A percentile compares a stretch with the other conserved stretches of the same genome.
Evolutionary conservation across 139 green algal species (phyloP).

Genomic region (Mesotaenium endlicherianum): DNA sequence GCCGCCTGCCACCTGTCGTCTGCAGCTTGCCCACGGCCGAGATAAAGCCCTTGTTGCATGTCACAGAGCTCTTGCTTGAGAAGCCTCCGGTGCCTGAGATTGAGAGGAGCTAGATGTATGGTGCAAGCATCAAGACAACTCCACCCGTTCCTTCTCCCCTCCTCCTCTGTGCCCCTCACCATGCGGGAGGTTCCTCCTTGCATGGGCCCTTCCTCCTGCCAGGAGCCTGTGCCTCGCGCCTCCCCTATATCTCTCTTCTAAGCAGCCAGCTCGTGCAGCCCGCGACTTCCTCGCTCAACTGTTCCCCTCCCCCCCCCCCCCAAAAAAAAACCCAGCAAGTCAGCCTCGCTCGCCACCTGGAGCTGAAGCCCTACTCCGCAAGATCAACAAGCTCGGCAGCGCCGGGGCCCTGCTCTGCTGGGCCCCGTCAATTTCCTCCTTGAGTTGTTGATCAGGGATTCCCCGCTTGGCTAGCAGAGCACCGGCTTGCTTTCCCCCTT

Average conservation of each 20-base stretch:
- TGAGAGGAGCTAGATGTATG: background rate
- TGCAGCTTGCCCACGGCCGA: background rate
- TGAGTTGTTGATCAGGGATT: no score
- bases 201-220: background rate
- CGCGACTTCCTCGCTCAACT: background rate
- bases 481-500: no score
- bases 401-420: no score
- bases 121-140: background rate
- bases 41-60: background rate
- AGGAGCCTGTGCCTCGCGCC: no score
- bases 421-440: no score
- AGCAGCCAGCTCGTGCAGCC: no score
- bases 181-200: background rate
- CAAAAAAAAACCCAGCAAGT: background rate
- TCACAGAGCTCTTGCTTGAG: background rate
- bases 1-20: background rate
- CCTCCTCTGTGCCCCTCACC: background rate
- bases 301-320: background rate
- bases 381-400: no score
- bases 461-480: no score
- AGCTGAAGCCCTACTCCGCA: no score
- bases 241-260: no score
- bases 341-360: no score
- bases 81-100: background rate
- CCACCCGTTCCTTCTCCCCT: background rate